Evolutionary conservation across 192 early-diverging fungal genomes (phyloP).

Genomic region (Lunasporangiospora selenospora): DNA sequence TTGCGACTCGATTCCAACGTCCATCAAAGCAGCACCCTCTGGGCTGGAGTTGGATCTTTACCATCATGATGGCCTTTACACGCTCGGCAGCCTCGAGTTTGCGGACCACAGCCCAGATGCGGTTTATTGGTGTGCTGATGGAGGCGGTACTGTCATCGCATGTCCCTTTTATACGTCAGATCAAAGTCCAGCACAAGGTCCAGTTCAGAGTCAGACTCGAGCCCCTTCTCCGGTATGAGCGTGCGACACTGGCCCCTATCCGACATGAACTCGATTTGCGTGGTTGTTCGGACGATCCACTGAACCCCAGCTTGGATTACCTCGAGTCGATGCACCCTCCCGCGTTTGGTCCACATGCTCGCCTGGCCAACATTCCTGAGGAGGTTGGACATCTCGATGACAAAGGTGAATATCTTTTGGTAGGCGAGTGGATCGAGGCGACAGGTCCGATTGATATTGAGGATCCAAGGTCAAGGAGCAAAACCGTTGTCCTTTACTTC

Average conservation of each 20-base stretch:
- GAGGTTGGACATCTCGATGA: slow-evolving; percentile 17
- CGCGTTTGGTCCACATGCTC: neutral
- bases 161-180: neutral
- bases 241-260: slow-evolving; percentile 8
- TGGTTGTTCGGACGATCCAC: slow-evolving; percentile 5
- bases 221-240: slow-evolving; percentile 6
- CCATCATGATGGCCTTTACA: slow-evolving; percentile 12
- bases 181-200: slow-evolving; percentile 18
- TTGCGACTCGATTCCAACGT: slow-evolving; percentile 17
- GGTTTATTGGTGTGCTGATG: slow-evolving; percentile 14
- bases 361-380: slow-evolving; percentile 26
- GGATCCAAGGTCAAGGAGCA: slow-evolving; percentile 8
- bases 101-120: slow-evolving; percentile 10
- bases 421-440: slow-evolving; percentile 44
- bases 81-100: neutral
- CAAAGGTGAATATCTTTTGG: slow-evolving; percentile 11
- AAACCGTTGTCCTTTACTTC: slow-evolving; percentile 27
- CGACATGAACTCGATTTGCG: neutral
- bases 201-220: slow-evolving; percentile 19
- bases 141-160: slow-evolving; percentile 7
- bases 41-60: slow-evolving; percentile 33
- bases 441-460: neutral
- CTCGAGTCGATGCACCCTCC: slow-evolving; percentile 31
- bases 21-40: slow-evolving; percentile 16
- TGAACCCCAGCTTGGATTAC: slow-evolving; percentile 26